Conservation (phyloP, 2,329 filamentous ascomycete genomes). For the Ceratocystis albifundus region DNA sequence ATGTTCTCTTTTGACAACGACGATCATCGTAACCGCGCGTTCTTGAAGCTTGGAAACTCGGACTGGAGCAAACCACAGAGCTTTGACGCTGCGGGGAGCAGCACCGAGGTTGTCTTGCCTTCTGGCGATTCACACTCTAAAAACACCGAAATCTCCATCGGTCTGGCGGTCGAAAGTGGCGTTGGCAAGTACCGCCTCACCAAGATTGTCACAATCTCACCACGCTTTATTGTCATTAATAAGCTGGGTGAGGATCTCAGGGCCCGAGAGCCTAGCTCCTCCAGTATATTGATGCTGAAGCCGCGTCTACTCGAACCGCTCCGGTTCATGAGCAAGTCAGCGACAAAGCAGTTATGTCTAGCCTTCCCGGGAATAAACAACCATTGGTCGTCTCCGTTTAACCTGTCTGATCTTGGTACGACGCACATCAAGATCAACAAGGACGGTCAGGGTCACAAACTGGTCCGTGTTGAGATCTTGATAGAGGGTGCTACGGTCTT, state of each 20-base stretch:
- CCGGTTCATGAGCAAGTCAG: conserved; percentile 74
- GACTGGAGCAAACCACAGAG: conserved; percentile 96
- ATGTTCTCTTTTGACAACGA: conserved; percentile 92
- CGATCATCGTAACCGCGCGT: conserved; percentile 79
- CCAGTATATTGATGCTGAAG: conserved; percentile 67
- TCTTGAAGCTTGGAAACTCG: conserved; percentile 79
- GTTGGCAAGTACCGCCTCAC: conserved; percentile 97
- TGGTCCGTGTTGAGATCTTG: conserved; percentile 78
- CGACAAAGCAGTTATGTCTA: conserved; percentile 78
- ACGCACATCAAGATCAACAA: conserved; percentile 90
- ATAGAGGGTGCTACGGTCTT: conserved; percentile 93
- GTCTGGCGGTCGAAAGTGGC: conserved; percentile 77
- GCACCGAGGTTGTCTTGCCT: conserved; percentile 72
- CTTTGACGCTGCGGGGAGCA: conserved; percentile 94
- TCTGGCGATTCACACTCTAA: conserved; percentile 36
- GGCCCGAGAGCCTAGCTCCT: conserved; percentile 83
- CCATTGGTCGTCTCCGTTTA: conserved; percentile 95
- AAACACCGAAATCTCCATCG: conserved; percentile 75
- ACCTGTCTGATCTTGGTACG: conserved; percentile 87
- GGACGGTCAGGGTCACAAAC: conserved; percentile 73
- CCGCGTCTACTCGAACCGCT: conserved; percentile 72
- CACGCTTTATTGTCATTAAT: conserved; percentile 88
- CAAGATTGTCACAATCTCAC: conserved; percentile 85
- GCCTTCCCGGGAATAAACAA: conserved; percentile 93
- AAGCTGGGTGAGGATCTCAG: conserved; percentile 80